Conservation (phyloP, 768 basidiomycete genomes). For the Stropharia rugosoannulata region DNA sequence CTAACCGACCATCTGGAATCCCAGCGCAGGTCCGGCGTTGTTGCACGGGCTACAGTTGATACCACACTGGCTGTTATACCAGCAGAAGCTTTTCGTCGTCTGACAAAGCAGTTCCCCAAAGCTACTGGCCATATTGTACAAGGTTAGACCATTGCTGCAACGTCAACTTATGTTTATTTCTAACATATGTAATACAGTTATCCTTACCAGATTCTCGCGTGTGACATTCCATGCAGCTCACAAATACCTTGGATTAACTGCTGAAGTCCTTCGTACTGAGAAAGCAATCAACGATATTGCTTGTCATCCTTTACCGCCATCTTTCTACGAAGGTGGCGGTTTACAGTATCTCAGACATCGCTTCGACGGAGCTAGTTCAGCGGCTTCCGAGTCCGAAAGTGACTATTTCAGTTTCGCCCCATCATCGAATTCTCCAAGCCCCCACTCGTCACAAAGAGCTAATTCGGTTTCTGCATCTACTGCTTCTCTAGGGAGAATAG, state of each 20-base stretch:
- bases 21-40: slow-evolving; percentile 57
- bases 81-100: slow-evolving; percentile 90
- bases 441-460: slow-evolving; percentile 22
- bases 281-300: slow-evolving; percentile 97
- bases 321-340: slow-evolving; percentile 92
- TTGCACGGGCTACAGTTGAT: slow-evolving; percentile 93
- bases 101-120: slow-evolving; percentile 96
- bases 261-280: slow-evolving; percentile 94
- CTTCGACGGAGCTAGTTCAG: slow-evolving; percentile 64
- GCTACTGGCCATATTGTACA: slow-evolving; percentile 96
- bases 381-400: slow-evolving; percentile 47
- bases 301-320: slow-evolving; percentile 87
- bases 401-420: slow-evolving; percentile 54
- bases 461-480: slow-evolving; percentile 21
- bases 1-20: slow-evolving; percentile 16
- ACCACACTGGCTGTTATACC: slow-evolving; percentile 98
- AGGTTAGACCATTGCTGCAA: slow-evolving; percentile 44
- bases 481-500: slow-evolving; percentile 25
- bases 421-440: slow-evolving; percentile 21
- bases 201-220: slow-evolving; percentile 92
- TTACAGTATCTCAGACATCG: slow-evolving; percentile 86
- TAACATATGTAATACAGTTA: slow-evolving; percentile 51
- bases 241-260: slow-evolving; percentile 91
- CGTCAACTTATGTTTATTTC: slow-evolving; percentile 6
- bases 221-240: slow-evolving; percentile 98